Conservation (phyloP, 768 basidiomycete species). For the Termitomyces sp. region DNA sequence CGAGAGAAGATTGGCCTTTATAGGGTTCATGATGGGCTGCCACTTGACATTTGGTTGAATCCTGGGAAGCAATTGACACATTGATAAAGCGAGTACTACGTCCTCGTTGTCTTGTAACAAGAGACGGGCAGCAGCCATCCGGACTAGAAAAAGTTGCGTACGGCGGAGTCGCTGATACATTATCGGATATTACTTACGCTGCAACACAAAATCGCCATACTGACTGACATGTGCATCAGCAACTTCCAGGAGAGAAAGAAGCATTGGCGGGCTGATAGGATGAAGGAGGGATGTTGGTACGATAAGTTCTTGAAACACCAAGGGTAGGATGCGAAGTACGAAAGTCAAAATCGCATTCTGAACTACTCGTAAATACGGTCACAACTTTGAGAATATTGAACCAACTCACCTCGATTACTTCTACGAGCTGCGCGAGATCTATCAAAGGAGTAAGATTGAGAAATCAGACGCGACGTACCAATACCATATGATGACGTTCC, state of each 20-base stretch:
- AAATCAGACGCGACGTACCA: conserved; percentile 7
- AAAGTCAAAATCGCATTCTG: conserved; percentile 16
- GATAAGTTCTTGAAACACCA: conserved; percentile 10
- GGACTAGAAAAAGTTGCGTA: conserved; percentile 6
- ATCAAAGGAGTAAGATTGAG: not conserved
- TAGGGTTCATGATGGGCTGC: conserved; percentile 4
- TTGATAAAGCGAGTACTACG: conserved; percentile 9
- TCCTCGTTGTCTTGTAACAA: conserved; percentile 13
- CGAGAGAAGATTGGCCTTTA: conserved; percentile 1
- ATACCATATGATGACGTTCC: not conserved
- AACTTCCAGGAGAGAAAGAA: conserved; percentile 12
- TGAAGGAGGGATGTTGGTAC: conserved; percentile 6
- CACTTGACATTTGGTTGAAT: conserved; percentile 8
- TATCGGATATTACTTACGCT: conserved; percentile 9
- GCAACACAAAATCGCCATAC: conserved; percentile 13
- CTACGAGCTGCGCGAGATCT: conserved; percentile 12
- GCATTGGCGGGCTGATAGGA: conserved; percentile 12
- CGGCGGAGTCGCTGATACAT: not conserved
- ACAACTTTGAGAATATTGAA: not conserved
- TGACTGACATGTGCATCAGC: conserved; percentile 9
- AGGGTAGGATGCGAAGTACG: conserved; percentile 14
- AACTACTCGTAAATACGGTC: not conserved
- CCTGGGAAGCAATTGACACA: conserved; percentile 11
- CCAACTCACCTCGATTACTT: conserved; percentile 11
- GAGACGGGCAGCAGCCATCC: conserved; percentile 14